These are phyloP conservation scores for Mycena latifolia DNA, from an alignment of 768 basidiomycete species.

Conservation along the genomic window DNA sequence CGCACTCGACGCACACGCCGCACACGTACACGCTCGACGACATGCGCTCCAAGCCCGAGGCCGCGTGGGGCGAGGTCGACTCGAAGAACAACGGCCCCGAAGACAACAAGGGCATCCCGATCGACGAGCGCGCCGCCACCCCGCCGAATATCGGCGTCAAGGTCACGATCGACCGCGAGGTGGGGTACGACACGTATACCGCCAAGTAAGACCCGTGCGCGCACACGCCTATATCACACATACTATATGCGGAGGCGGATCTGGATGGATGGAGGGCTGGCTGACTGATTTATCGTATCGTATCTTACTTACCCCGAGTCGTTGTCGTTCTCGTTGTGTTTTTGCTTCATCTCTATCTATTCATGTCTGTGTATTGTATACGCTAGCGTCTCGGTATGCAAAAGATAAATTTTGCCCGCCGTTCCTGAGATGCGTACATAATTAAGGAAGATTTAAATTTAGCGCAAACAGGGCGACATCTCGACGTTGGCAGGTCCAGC, in stretches of 20 bases:
- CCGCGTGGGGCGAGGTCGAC: slow-evolving; percentile 56
- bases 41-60: slow-evolving; percentile 61
- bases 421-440: too few relatives aligned
- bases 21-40: slow-evolving; percentile 69
- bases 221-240: neutral
- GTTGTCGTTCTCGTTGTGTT: neutral
- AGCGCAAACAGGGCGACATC: too few relatives aligned
- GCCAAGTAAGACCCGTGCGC: slow-evolving; percentile 29
- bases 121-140: slow-evolving; percentile 48
- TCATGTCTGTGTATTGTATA: neutral
- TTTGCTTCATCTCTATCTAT: neutral
- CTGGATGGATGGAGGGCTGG: neutral
- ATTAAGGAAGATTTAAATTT: too few relatives aligned
- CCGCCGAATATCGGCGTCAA: slow-evolving; percentile 60
- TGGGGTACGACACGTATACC: slow-evolving; percentile 62
- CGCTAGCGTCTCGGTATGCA: too few relatives aligned
- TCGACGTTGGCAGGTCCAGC: too few relatives aligned
- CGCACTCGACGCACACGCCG: slow-evolving; percentile 49
- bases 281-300: neutral
- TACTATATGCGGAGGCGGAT: neutral
- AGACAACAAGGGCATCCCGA: slow-evolving; percentile 48
- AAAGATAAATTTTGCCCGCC: too few relatives aligned
- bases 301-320: neutral
- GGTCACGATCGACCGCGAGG: slow-evolving; percentile 68
- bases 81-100: slow-evolving; percentile 40